Evolutionary conservation across 2,329 filamentous ascomycete species (phyloP).

Genomic region (Penicillium sp.): DNA sequence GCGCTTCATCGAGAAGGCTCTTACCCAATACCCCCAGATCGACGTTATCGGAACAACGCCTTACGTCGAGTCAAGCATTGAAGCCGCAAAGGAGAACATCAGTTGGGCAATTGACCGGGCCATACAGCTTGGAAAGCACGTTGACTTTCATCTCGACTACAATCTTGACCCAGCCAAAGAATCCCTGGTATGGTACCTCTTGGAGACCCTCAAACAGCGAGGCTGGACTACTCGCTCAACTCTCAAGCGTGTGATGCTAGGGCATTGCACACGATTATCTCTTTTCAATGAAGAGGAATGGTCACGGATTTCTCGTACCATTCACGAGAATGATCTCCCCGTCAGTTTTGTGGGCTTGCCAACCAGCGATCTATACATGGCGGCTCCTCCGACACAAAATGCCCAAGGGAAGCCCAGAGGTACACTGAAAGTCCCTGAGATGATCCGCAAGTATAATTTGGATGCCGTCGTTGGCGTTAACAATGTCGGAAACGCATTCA

Average conservation of each 20-base stretch:
- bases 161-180: constrained; percentile 54
- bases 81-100: constrained; percentile 56
- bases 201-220: constrained; percentile 51
- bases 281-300: constrained; percentile 54
- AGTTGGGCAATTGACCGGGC: constrained; percentile 61
- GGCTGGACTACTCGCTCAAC: constrained; percentile 50
- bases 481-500: constrained; percentile 74
- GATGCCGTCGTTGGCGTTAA: constrained; percentile 65
- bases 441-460: constrained; percentile 60
- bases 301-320: constrained; percentile 47
- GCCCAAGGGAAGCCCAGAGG: constrained; percentile 49
- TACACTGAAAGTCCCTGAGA: constrained; percentile 59
- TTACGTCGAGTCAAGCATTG: constrained; percentile 61
- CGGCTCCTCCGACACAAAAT: constrained; percentile 46
- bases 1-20: constrained; percentile 49
- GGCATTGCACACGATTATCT: constrained; percentile 67
- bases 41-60: constrained; percentile 67
- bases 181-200: constrained; percentile 55
- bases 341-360: constrained; percentile 68
- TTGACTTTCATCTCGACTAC: constrained; percentile 74
- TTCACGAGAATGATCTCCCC: constrained; percentile 52
- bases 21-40: constrained; percentile 41
- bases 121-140: constrained; percentile 51
- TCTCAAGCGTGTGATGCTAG: constrained; percentile 56
- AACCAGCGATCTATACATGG: constrained; percentile 72